Conservation (phyloP, 2,329 filamentous ascomycete species). For the Hypoxylon rubiginosum region DNA sequence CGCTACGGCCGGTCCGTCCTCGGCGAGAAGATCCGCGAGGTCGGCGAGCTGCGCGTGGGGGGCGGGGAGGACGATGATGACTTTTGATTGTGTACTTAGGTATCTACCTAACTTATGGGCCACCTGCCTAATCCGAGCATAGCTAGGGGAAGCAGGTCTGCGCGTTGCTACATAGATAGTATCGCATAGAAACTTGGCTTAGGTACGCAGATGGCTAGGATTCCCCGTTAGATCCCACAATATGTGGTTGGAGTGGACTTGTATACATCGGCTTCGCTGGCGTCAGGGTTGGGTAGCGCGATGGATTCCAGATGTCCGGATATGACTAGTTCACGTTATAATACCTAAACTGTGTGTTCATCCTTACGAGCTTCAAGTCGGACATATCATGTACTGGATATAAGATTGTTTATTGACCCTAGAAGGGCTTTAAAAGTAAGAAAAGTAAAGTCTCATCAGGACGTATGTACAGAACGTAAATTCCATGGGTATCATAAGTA, state of each 20-base stretch:
- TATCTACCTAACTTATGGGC: neutral
- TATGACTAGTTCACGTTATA: neutral
- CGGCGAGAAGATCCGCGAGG: conserved; percentile 89
- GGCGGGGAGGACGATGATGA: conserved; percentile 55
- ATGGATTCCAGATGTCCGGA: neutral
- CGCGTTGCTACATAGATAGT: neutral
- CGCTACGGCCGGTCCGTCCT: conserved; percentile 85
- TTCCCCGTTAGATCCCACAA: neutral
- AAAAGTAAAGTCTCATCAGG: no score
- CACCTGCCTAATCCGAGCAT: no score
- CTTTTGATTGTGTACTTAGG: neutral
- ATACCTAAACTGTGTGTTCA: neutral
- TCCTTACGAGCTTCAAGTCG: no score
- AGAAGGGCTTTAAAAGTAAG: neutral
- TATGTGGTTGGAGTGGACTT: neutral
- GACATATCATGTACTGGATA: neutral
- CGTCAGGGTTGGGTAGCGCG: neutral
- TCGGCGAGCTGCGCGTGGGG: conserved; percentile 77
- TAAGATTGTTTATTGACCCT: neutral
- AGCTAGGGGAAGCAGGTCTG: neutral
- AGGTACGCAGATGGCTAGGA: neutral
- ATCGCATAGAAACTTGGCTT: neutral
- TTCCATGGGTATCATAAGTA: conserved; percentile 28
- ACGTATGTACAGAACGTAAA: conserved; percentile 18
- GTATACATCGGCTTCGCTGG: neutral